Conservation (phyloP, 2,329 filamentous ascomycete genomes). For the Xylaria sp. region DNA sequence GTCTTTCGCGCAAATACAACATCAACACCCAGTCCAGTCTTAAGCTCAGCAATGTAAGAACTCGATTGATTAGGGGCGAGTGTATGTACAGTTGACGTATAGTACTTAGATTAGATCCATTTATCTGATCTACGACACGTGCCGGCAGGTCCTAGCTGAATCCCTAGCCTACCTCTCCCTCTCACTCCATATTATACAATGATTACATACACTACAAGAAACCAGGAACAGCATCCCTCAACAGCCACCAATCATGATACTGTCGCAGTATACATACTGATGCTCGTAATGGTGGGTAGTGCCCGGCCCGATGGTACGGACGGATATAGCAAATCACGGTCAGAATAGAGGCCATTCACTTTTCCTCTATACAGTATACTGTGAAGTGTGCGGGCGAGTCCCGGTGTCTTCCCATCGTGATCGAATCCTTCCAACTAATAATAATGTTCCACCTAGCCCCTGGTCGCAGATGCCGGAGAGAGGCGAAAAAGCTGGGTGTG, state of each 20-base stretch:
- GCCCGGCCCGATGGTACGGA: not conserved
- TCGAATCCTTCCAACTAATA: conserved; percentile 23
- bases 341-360: not conserved
- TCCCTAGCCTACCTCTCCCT: not conserved
- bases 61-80: not conserved
- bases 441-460: conserved; percentile 12
- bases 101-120: not conserved
- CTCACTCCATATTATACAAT: not conserved
- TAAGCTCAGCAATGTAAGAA: not conserved
- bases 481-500: conserved; percentile 15
- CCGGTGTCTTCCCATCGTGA: conserved; percentile 22
- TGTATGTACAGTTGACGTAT: not conserved
- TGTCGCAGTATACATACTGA: not conserved
- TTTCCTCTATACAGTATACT: not conserved
- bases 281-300: not conserved
- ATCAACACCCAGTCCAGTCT: not conserved
- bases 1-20: not conserved
- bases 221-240: conserved; percentile 1
- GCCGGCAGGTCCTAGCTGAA: not conserved
- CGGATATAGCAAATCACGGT: not conserved
- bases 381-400: conserved; percentile 10
- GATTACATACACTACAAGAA: conserved; percentile 11
- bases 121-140: not conserved
- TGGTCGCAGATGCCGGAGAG: conserved; percentile 6
- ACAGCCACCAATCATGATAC: conserved; percentile 4